Evolutionary conservation across 306 rosid genomes (phyloP).

Genomic region (Fragaria iinumae): DNA sequence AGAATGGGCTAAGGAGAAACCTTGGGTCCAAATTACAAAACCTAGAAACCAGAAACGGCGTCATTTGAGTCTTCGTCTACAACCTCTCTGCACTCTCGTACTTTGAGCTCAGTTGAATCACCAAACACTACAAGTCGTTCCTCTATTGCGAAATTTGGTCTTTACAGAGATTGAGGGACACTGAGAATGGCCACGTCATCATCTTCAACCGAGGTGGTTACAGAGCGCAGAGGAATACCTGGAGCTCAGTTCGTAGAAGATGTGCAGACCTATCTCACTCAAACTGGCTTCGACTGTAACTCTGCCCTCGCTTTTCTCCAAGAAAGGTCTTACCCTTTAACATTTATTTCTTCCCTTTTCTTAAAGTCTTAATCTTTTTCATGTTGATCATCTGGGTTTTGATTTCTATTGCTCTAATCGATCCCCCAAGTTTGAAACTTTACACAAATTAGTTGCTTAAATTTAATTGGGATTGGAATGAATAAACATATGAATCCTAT

Average conservation of each 20-base stretch:
- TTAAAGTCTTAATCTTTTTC: neutral
- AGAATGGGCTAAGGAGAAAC: neutral
- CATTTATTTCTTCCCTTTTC: neutral
- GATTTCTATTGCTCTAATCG: neutral
- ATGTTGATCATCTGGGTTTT: neutral
- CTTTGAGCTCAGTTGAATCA: neutral
- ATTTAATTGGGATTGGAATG: neutral
- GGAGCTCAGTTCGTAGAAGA: conserved; percentile 91
- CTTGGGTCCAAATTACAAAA: neutral
- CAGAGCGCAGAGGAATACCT: conserved; percentile 94
- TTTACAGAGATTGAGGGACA: neutral
- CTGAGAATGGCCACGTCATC: conserved; percentile 49
- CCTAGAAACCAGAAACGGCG: conserved; percentile 14
- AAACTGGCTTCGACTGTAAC: conserved; percentile 61
- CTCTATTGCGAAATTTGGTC: neutral
- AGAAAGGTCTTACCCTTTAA: conserved; percentile 45
- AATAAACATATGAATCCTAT: neutral
- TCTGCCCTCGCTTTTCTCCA: conserved; percentile 71
- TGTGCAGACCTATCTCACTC: conserved; percentile 75
- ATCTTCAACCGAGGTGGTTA: conserved; percentile 33
- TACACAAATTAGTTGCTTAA: neutral
- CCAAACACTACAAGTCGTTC: neutral
- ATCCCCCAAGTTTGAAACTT: neutral
- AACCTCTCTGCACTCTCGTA: neutral
- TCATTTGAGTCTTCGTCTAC: neutral